Percentiles rank a stretch among this genome's conserved stretches.
phyloP scores from a whole-genome alignment of 78 protist species.

The Trichosphaerium sp. region DNA sequence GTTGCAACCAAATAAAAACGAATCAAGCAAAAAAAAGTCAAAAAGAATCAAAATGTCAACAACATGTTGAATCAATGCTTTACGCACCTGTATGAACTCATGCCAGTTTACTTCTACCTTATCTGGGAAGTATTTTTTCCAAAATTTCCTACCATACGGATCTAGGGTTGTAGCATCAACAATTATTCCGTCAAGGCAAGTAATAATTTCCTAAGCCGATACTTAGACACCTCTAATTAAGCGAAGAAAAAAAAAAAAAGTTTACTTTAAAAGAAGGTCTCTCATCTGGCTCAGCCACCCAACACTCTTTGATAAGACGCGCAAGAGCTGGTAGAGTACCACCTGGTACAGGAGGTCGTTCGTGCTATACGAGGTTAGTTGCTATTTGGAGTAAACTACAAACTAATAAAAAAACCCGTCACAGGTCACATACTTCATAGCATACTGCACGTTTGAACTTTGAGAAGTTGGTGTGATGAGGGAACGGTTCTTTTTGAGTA shows the following conservation, averaged over 20 bases:
- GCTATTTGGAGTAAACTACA: too few relatives aligned
- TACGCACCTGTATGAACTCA: too few relatives aligned
- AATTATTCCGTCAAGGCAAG: constrained; percentile 32
- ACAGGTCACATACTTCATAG: too few relatives aligned
- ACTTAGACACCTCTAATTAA: too few relatives aligned
- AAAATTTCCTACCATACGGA: constrained; percentile 33
- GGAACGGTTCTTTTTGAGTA: constrained; percentile 49
- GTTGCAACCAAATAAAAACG: too few relatives aligned
- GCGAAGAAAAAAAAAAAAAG: too few relatives aligned
- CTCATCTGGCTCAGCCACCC: constrained; percentile 40
- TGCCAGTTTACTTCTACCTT: too few relatives aligned
- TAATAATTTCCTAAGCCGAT: constrained; percentile 49
- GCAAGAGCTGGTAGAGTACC: constrained; percentile 28
- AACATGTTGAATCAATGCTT: too few relatives aligned
- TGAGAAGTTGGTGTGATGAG: constrained; percentile 37
- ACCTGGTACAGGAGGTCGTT: constrained; percentile 34
- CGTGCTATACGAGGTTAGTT: constrained; percentile 48
- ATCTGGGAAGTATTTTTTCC: too few relatives aligned
- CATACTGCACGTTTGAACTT: constrained; percentile 52
- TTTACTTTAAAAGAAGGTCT: constrained; percentile 41
- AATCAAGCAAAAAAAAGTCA: too few relatives aligned
- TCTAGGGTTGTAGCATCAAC: constrained; percentile 51
- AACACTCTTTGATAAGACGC: constrained; percentile 34
- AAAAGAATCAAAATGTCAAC: too few relatives aligned
- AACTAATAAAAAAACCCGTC: too few relatives aligned